Base-by-base conservation (phyloP, 768 basidiomycete species). In the Calocybe indica region DNA sequence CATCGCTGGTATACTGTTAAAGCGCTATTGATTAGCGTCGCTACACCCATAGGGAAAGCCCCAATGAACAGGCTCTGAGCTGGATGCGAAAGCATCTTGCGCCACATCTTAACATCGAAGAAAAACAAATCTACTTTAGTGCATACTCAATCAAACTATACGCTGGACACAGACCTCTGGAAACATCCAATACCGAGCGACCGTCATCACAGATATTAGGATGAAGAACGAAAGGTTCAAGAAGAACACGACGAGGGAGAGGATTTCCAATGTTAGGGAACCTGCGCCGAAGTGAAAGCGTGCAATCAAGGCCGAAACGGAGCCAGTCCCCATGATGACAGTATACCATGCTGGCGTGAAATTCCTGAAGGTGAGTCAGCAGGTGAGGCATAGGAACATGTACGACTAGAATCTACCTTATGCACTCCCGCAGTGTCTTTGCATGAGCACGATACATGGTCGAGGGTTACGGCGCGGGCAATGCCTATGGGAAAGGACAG, bases 331-430 rank as follows among this genome's bases (percentile, higher is more conserved):
- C 79, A 82, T 81, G 43, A 67, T 71, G 9, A 74, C 69, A 5
- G 78, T 67, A 52, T 76, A 76, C 80, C 78, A 82, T 61, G 74
- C 70, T 48, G 74, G 74, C 4, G 76, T 71, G 48, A 81, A 81
- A 57, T 79, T 55, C 1, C 59, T 60, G 46, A 9, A 31, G 39
- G 40, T 15, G 13, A 43, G 28, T 15, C 36, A 9, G 7, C 9
- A 37, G 6, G 35, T 42, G 30, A 15, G 10, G 36, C 38, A 36
- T 7, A 38, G 14, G 12, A 2, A 28, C 2, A 30, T 15, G 36
- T 15, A 29, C 11, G 8, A 29, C 11, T 6, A 13, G 39, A 10
- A 29, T 53, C 46, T 31, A 58, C 57, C 77, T 66, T 33, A 72
- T 54, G 39, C 70, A 63, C 47, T 69, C 60, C 43, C 58, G 58